These are phyloP conservation scores for Pseudopyricularia cyperi DNA, from an alignment of 2,329 filamentous ascomycete genomes.

Conservation along the genomic window DNA sequence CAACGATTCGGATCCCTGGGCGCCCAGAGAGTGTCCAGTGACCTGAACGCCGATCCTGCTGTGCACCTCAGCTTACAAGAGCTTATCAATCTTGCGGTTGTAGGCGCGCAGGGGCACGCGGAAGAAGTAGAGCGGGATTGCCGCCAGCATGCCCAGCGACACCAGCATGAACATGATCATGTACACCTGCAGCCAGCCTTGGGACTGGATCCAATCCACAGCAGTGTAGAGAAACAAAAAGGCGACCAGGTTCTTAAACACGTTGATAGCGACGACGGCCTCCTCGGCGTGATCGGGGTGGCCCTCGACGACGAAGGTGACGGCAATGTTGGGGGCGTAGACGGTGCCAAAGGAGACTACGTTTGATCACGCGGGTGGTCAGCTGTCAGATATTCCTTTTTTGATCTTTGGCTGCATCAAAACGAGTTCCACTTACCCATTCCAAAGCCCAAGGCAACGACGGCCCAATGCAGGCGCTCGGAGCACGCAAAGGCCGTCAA, in stretches of 20 bases:
- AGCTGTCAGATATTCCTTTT: background rate
- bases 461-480: background rate
- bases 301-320: constrained; percentile 6
- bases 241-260: constrained; percentile 28
- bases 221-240: constrained; percentile 29
- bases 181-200: background rate
- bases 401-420: background rate
- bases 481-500: background rate
- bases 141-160: background rate
- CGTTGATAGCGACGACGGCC: constrained; percentile 4
- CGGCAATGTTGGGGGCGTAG: constrained; percentile 2
- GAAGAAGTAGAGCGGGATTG: background rate
- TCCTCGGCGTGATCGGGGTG: constrained; percentile 7
- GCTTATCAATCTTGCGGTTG: background rate
- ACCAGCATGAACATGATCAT: background rate
- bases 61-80: background rate
- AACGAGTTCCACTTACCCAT: background rate
- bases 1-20: background rate
- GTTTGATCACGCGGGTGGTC: background rate
- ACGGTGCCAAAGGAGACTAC: constrained; percentile 1
- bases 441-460: background rate
- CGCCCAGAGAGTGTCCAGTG: background rate
- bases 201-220: background rate
- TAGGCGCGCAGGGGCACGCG: background rate
- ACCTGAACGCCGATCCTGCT: background rate